Percentiles rank a stretch among this genome's conserved stretches.
phyloP scores from a whole-genome alignment of 306 rosid species.

The Sesbania bispinosa region DNA sequence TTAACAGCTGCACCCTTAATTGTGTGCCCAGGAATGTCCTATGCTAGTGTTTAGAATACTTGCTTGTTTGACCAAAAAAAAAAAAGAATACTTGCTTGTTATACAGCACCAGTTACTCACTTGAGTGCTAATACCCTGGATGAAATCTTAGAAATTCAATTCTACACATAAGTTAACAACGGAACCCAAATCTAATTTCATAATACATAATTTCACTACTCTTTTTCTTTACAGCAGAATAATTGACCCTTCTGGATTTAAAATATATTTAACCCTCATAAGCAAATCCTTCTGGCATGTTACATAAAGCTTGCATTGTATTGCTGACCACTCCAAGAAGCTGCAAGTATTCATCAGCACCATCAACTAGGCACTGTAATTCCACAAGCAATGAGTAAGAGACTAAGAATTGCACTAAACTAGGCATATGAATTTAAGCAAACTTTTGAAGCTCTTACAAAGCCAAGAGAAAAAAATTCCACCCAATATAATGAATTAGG shows the following conservation, averaged over 20 bases:
- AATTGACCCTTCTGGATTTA: not conserved
- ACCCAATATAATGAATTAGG: not conserved
- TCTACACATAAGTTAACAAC: no score
- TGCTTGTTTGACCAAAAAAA: no score
- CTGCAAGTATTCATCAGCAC: constrained; percentile 89
- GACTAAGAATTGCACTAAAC: not conserved
- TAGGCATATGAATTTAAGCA: not conserved
- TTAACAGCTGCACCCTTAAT: not conserved
- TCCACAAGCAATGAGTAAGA: constrained; percentile 26
- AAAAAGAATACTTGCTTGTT: not conserved
- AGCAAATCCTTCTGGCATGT: constrained; percentile 64
- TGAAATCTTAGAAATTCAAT: not conserved
- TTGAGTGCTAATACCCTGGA: not conserved
- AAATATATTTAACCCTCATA: constrained; percentile 22
- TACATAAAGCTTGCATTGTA: constrained; percentile 57
- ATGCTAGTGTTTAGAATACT: not conserved
- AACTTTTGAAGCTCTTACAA: not conserved
- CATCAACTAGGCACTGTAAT: constrained; percentile 81
- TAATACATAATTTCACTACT: not conserved
- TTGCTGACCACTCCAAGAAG: constrained; percentile 78
- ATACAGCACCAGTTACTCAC: not conserved
- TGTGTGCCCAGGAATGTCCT: not conserved
- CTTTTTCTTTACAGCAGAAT: not conserved
- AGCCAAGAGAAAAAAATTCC: not conserved
- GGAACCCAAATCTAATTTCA: not conserved